A percentile compares a stretch with the other conserved stretches of the same genome.
phyloP scores from a whole-genome alignment of 2,329 filamentous ascomycete species.

The Penicillium sp. region DNA sequence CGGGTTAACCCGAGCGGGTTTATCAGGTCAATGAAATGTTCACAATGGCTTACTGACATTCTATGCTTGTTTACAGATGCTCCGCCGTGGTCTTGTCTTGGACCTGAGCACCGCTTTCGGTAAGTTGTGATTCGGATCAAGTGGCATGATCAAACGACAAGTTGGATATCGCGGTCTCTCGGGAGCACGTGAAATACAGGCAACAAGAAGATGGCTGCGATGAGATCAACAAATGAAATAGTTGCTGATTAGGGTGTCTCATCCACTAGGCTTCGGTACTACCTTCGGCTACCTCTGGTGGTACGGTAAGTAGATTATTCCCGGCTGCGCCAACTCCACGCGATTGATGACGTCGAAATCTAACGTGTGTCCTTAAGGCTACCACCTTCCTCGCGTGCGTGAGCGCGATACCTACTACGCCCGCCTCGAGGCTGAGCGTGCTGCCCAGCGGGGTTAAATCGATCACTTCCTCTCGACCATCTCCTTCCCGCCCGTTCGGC shows the following conservation, averaged over 20 bases:
- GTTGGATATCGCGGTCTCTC: conserved; percentile 1
- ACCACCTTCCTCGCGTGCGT: conserved; percentile 63
- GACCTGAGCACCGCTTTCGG: conserved; percentile 65
- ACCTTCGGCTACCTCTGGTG: conserved; percentile 64
- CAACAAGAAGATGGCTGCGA: background rate
- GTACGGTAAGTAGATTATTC: conserved; percentile 54
- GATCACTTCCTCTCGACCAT: conserved; percentile 8
- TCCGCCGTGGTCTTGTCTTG: conserved; percentile 63
- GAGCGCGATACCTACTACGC: conserved; percentile 62
- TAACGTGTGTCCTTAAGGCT: conserved; percentile 45
- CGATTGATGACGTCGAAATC: background rate
- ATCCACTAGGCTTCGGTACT: conserved; percentile 55
- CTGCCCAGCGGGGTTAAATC: conserved; percentile 35
- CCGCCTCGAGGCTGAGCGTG: conserved; percentile 61
- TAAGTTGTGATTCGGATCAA: conserved; percentile 40
- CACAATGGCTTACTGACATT: conserved; percentile 15
- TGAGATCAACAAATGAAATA: background rate
- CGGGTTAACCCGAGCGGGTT: conserved; percentile 18
- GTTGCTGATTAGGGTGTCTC: conserved; percentile 14
- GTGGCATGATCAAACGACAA: conserved; percentile 18
- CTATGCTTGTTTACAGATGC: conserved; percentile 49
- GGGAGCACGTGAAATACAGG: background rate
- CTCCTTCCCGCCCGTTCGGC: conserved; percentile 17
- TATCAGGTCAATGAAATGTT: conserved; percentile 3
- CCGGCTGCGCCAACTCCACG: background rate